These are phyloP conservation scores for Hygrophoropsis aurantiaca DNA, from an alignment of 768 basidiomycete species.

Conservation along the genomic window DNA sequence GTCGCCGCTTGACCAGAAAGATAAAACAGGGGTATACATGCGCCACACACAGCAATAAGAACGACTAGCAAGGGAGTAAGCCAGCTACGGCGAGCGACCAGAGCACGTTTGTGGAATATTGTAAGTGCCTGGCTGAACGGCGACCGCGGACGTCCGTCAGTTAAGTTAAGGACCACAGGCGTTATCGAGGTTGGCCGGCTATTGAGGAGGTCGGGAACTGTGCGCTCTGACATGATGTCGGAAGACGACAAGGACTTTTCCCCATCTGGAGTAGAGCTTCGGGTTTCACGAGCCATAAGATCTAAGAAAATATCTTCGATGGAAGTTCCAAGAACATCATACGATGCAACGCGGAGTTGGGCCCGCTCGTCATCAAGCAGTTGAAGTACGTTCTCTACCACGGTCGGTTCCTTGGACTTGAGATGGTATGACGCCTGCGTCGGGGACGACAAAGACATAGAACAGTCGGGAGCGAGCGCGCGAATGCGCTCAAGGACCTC, in stretches of 20 bases:
- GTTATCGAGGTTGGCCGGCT: slow-evolving; percentile 3
- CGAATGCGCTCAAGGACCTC: slow-evolving; percentile 44
- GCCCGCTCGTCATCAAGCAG: slow-evolving; percentile 48
- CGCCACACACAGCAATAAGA: slow-evolving; percentile 56
- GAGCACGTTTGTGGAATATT: slow-evolving; percentile 68
- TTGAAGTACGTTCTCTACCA: slow-evolving; percentile 56
- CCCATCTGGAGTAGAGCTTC: slow-evolving; percentile 16
- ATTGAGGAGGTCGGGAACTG: slow-evolving; percentile 1
- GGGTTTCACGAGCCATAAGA: slow-evolving; percentile 50
- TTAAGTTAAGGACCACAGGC: slow-evolving; percentile 38
- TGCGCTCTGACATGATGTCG: neutral
- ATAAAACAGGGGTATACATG: slow-evolving; percentile 69
- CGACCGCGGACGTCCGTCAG: slow-evolving; percentile 52
- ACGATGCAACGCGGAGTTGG: slow-evolving; percentile 44
- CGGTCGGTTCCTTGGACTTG: slow-evolving; percentile 53
- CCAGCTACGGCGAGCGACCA: slow-evolving; percentile 70
- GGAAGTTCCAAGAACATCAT: slow-evolving; percentile 70
- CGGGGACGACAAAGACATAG: slow-evolving; percentile 42
- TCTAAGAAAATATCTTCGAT: slow-evolving; percentile 83
- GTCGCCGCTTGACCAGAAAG: slow-evolving; percentile 49
- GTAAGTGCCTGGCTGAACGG: slow-evolving; percentile 67
- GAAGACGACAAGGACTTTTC: slow-evolving; percentile 16
- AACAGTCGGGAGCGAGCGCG: slow-evolving; percentile 43
- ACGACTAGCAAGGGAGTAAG: slow-evolving; percentile 57
- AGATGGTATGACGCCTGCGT: slow-evolving; percentile 54